Evolutionary conservation across 192 early-diverging fungal species (phyloP), one percentile per base, ranked within the genome.

Genomic region (Phlyctochytrium bullatum): DNA sequence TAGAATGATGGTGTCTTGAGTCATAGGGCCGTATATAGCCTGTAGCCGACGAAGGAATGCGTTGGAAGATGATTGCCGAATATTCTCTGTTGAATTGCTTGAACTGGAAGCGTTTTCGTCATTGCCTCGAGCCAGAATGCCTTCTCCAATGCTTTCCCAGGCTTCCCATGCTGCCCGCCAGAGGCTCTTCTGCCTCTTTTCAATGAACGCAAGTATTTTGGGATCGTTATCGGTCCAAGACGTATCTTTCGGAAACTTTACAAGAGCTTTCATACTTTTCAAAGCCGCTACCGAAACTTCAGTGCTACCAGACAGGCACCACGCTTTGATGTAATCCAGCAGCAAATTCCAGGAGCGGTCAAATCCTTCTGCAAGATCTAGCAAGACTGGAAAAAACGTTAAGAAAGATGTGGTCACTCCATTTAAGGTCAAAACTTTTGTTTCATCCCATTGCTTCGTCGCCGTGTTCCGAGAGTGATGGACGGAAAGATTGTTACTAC

Each of bases 391-490:
- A 28, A 93, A 75, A 68, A 92, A 91, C 25, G 87, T 83, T 31
- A 85, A 71, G 31, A 91, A 83, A 29, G 85, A 85, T 25, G 80
- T 86, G 3, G 89, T 79, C 17, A 92, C 76, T 2, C 93, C 91
- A 61, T 73, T 82, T 3, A 91, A 70, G 3, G 91, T 86, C 1
- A 92, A 69, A 0, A 90, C 89, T 50, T 91, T 91, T 0, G 93
- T 93, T 70, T 95, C 93, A 67, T 95, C 91, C 93, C 93, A 95
- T 65, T 91, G 91, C 66, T 95, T 95, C 57, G 81, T 73, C 1
- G 75, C 71, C 3, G 90, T 85, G 52, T 83, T 82, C 16, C 82
- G 74, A 14, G 83, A 86, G 64, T 86, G 88, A 34, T 85, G 85
- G 6, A 85, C 53, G 12, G 54, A n/a, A 12, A 50, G 14, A 10